A percentile compares a stretch with the other conserved stretches of the same genome.
These are phyloP conservation scores for Arthroderma uncinatum DNA, from an alignment of 2,329 filamentous ascomycete species.

Conservation along the genomic window DNA sequence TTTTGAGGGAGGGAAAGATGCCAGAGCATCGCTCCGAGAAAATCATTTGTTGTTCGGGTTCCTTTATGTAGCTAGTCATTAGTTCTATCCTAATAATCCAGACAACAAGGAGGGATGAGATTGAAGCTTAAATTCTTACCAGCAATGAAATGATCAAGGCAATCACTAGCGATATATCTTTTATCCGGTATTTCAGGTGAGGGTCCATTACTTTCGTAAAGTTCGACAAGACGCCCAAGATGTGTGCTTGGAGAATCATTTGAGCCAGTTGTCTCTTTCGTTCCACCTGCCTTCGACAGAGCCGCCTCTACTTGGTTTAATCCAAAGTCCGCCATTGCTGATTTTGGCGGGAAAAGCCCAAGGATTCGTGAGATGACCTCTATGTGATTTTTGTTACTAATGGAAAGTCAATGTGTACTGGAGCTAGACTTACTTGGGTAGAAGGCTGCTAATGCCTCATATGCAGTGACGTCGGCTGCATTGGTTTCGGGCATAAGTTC, in stretches of 20 bases:
- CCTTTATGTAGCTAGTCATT: slow-evolving; percentile 7
- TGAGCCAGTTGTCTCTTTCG: neutral
- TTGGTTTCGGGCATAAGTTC: slow-evolving; percentile 7
- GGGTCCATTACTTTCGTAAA: slow-evolving; percentile 11
- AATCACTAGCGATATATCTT: slow-evolving; percentile 16
- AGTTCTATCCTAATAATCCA: neutral
- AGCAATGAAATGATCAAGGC: slow-evolving; percentile 15
- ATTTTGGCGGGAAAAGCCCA: neutral
- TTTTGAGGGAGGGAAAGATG: slow-evolving; percentile 16
- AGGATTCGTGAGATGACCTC: neutral
- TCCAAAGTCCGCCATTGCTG: slow-evolving; percentile 11
- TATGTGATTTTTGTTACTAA: slow-evolving; percentile 2
- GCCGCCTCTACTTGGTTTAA: slow-evolving; percentile 11
- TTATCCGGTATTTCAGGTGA: slow-evolving; percentile 10
- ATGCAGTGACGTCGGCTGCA: neutral
- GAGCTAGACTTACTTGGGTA: slow-evolving; percentile 13
- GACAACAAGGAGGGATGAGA: neutral
- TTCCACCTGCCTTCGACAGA: neutral
- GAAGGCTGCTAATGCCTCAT: slow-evolving; percentile 8
- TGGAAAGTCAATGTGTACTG: neutral
- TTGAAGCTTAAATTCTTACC: slow-evolving; percentile 7
- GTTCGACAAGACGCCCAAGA: slow-evolving; percentile 12
- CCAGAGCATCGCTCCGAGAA: slow-evolving; percentile 14
- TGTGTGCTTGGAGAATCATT: slow-evolving; percentile 5
- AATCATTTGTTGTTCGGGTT: slow-evolving; percentile 11